These are phyloP conservation scores for Colletotrichum liriopes DNA, from an alignment of 2,329 filamentous ascomycete genomes.

Conservation along the genomic window DNA sequence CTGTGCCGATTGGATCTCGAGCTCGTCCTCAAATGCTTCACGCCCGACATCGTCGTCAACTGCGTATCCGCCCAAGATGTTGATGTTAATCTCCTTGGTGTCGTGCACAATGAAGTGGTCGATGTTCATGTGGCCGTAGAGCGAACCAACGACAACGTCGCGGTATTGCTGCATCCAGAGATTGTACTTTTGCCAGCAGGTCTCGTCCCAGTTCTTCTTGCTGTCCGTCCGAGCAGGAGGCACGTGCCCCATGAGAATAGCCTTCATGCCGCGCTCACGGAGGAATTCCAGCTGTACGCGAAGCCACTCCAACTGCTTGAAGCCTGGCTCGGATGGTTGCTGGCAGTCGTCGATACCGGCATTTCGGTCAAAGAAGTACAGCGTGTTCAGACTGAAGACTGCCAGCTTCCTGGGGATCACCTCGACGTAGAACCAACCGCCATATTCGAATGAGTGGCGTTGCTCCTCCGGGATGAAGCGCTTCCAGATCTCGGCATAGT, in stretches of 20 bases:
- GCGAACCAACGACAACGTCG: constrained; percentile 84
- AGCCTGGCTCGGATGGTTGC: constrained; percentile 85
- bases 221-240: constrained; percentile 88
- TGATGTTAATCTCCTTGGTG: constrained; percentile 80
- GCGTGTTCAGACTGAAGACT: constrained; percentile 94
- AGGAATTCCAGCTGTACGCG: constrained; percentile 89
- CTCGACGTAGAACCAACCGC: constrained; percentile 95
- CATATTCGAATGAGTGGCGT: constrained; percentile 89
- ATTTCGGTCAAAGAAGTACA: constrained; percentile 97
- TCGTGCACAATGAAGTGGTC: constrained; percentile 97
- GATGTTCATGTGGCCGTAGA: constrained; percentile 98
- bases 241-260: constrained; percentile 93
- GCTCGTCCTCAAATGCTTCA: constrained; percentile 63
- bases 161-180: constrained; percentile 92
- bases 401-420: constrained; percentile 89
- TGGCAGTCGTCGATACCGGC: constrained; percentile 93
- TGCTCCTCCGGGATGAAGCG: constrained; percentile 94
- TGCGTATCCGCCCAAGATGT: constrained; percentile 54
- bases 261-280: constrained; percentile 90
- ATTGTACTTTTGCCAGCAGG: constrained; percentile 98
- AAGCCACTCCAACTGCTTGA: constrained; percentile 96
- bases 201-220: constrained; percentile 95
- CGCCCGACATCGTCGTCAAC: constrained; percentile 49
- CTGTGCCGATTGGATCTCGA: constrained; percentile 77
- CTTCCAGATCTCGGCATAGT: constrained; percentile 85